A percentile compares a stretch with the other conserved stretches of the same genome.
phyloP scores from a whole-genome alignment of 495 filamentous ascomycete genomes.

The Podospora pseudopauciseta region DNA sequence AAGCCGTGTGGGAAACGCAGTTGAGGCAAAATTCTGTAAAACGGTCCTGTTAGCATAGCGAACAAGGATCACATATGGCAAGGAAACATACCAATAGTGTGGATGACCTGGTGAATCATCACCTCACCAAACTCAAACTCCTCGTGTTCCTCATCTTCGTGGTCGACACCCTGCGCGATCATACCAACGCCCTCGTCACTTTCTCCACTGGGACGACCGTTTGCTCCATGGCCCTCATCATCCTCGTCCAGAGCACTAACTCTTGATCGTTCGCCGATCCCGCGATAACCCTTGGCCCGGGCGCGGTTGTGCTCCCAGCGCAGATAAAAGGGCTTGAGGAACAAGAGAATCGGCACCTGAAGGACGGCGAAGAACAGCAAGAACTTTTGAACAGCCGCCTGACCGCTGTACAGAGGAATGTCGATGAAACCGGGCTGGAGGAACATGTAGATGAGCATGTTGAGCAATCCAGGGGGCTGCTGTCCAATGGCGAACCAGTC shows the following conservation, averaged over 20 bases:
- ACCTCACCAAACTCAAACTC: constrained; percentile 95
- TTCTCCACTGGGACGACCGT: constrained; percentile 62
- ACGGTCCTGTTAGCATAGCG: background rate
- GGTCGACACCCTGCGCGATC: constrained; percentile 76
- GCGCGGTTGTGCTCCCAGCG: constrained; percentile 89
- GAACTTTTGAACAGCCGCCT: constrained; percentile 67
- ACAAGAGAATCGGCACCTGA: constrained; percentile 86
- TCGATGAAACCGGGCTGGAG: constrained; percentile 74
- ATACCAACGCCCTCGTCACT: constrained; percentile 85
- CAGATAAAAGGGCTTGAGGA: constrained; percentile 93
- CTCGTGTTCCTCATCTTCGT: constrained; percentile 71
- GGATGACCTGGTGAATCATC: constrained; percentile 99
- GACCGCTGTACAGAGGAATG: constrained; percentile 67
- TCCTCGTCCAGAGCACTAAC: constrained; percentile 86
- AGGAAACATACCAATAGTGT: constrained; percentile 77
- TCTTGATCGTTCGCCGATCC: constrained; percentile 79
- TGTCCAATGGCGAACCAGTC: constrained; percentile 70
- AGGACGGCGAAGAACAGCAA: constrained; percentile 78
- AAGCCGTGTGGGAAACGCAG: constrained; percentile 97
- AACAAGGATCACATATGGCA: constrained; percentile 8
- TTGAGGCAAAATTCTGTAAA: constrained; percentile 90
- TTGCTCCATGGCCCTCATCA: constrained; percentile 55
- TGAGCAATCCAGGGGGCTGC: constrained; percentile 79
- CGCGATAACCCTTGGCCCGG: constrained; percentile 82
- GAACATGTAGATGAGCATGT: constrained; percentile 99